Evolutionary conservation across 129 eudicot genomes (phyloP).

Genomic region (Deinandra increscens): DNA sequence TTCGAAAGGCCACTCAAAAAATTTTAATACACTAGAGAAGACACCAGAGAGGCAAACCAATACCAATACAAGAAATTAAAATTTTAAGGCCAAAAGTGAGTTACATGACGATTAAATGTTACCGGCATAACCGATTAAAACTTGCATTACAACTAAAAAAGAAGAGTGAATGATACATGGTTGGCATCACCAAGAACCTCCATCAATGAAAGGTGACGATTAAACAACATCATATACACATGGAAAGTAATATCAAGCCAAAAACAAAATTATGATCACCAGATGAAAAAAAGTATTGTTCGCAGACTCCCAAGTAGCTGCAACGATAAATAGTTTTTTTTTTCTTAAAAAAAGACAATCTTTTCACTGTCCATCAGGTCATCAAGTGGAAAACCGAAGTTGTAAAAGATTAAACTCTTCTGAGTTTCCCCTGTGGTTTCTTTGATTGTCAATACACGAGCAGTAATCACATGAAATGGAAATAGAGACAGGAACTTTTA

Average conservation of each 20-base stretch:
- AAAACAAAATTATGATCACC: constrained; percentile 22
- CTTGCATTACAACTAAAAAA: constrained; percentile 7
- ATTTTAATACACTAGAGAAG: too few species aligned
- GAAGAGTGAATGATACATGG: constrained; percentile 31
- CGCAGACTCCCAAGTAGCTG: constrained; percentile 5
- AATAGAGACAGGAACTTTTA: constrained; percentile 25
- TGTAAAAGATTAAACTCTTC: constrained; percentile 28
- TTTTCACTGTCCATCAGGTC: constrained; percentile 27
- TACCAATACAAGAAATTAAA: too few species aligned
- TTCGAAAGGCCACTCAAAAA: too few species aligned
- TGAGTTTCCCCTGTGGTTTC: constrained; percentile 18
- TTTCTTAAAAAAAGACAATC: neutral
- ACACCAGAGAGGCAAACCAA: too few species aligned
- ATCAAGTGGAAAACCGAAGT: constrained; percentile 18
- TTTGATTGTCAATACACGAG: constrained; percentile 22
- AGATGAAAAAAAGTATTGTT: constrained; percentile 19
- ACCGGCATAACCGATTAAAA: neutral
- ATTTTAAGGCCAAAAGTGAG: too few species aligned
- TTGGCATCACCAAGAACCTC: constrained; percentile 26
- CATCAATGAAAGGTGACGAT: constrained; percentile 6
- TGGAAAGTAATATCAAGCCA: constrained; percentile 28
- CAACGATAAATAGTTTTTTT: constrained; percentile 7
- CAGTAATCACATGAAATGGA: constrained; percentile 29
- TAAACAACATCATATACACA: constrained; percentile 45
- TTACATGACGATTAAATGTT: neutral